These are phyloP conservation scores for Aspergillus sergii DNA, from an alignment of 2,329 filamentous ascomycete species.

Conservation along the genomic window DNA sequence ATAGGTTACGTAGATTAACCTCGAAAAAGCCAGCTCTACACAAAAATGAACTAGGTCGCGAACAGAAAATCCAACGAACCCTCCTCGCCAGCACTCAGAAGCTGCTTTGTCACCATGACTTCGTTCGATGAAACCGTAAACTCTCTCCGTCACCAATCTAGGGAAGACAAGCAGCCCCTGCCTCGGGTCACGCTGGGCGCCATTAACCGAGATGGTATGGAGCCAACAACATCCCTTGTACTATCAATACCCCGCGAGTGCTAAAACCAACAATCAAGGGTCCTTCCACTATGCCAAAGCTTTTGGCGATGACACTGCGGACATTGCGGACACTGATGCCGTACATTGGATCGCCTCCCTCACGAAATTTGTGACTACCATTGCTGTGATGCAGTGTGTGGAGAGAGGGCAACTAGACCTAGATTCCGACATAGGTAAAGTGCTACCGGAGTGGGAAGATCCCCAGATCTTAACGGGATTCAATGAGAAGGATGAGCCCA, in stretches of 20 bases:
- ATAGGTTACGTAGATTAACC: no score
- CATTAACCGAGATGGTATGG: neutral
- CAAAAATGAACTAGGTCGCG: no score
- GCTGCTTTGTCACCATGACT: conserved; percentile 12
- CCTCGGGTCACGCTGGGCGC: conserved; percentile 1
- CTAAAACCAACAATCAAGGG: neutral
- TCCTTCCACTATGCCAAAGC: neutral
- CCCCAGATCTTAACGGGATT: conserved; percentile 53
- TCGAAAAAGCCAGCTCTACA: no score
- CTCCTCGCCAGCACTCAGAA: no score
- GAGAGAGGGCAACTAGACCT: conserved; percentile 53
- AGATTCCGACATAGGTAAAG: conserved; percentile 44
- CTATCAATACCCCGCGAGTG: neutral
- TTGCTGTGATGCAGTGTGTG: conserved; percentile 56
- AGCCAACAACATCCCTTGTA: neutral
- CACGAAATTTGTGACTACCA: conserved; percentile 51
- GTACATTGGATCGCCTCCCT: neutral
- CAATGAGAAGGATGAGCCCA: conserved; percentile 27
- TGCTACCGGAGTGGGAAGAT: conserved; percentile 51
- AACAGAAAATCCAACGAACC: no score
- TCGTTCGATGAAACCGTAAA: neutral
- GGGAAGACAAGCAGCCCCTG: neutral
- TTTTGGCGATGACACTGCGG: neutral
- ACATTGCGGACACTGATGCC: neutral
- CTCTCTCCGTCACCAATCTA: neutral